phyloP scores from a whole-genome alignment of 1,139 yeast genomes.

The Diutina mesorugosa region DNA sequence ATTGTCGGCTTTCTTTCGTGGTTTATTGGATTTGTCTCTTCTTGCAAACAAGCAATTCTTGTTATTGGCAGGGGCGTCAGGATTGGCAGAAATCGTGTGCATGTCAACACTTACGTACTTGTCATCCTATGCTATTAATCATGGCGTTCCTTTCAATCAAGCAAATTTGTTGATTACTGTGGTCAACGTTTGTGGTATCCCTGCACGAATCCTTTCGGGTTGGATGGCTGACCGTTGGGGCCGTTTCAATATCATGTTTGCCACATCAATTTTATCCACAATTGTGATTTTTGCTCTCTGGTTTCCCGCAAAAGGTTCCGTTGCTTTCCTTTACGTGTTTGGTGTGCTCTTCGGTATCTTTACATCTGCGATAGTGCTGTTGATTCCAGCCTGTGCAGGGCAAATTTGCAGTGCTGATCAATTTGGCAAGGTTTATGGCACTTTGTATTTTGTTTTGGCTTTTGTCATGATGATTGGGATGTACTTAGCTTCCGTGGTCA shows the following conservation, averaged over 20 bases:
- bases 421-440: constrained; percentile 62
- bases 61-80: constrained; percentile 27
- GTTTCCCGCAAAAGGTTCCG: constrained; percentile 23
- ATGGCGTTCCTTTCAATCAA: constrained; percentile 3
- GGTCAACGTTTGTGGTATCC: constrained; percentile 32
- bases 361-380: constrained; percentile 18
- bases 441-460: constrained; percentile 52
- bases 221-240: constrained; percentile 35
- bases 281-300: constrained; percentile 30
- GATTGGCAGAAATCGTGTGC: constrained; percentile 34
- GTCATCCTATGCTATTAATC: constrained; percentile 4
- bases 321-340: constrained; percentile 12
- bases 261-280: constrained; percentile 23
- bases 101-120: constrained; percentile 18
- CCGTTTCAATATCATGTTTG: constrained; percentile 37
- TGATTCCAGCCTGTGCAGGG: constrained; percentile 22
- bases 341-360: constrained; percentile 17
- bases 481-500: constrained; percentile 17
- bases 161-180: constrained; percentile 18
- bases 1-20: constrained; percentile 8
- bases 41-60: constrained; percentile 27
- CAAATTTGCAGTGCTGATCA: constrained; percentile 54
- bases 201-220: constrained; percentile 36
- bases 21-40: constrained; percentile 25
- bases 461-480: constrained; percentile 36